Percentiles rank a stretch among this genome's conserved stretches.
Conservation (phyloP, 2,329 filamentous ascomycete species). For the Hirsutella thompsonii region DNA sequence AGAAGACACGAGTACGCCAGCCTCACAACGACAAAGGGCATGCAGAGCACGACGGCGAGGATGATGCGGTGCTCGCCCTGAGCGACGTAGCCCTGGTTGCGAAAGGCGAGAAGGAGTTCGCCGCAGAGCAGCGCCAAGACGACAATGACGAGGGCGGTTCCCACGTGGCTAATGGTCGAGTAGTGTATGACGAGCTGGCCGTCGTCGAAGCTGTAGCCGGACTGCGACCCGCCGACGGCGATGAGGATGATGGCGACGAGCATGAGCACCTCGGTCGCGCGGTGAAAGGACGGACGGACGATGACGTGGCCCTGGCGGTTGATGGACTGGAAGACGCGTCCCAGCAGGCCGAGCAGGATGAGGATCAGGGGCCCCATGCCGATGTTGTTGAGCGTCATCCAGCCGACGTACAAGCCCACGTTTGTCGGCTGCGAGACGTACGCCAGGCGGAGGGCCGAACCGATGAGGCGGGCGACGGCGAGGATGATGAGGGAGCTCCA, state of each 20-base stretch:
- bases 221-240: constrained; percentile 17
- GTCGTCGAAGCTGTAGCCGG: constrained; percentile 9
- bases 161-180: constrained; percentile 13
- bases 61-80: constrained; percentile 43
- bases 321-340: constrained; percentile 31
- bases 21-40: constrained; percentile 20
- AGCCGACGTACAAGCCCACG: constrained; percentile 18
- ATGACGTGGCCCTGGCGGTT: constrained; percentile 21
- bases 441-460: constrained; percentile 30
- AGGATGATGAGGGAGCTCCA: constrained; percentile 49
- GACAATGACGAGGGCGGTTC: constrained; percentile 17
- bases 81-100: constrained; percentile 24
- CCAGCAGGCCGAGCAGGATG: constrained; percentile 19
- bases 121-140: constrained; percentile 27
- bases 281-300: constrained; percentile 16
- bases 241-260: constrained; percentile 23
- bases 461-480: constrained; percentile 43
- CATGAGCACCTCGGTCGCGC: constrained; percentile 27
- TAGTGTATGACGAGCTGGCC: constrained; percentile 14
- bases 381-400: constrained; percentile 17
- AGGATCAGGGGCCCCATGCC: constrained; percentile 34
- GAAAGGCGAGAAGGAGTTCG: constrained; percentile 23
- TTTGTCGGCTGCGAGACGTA: constrained; percentile 37
- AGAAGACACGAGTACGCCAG: constrained; percentile 16
- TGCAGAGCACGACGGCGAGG: constrained; percentile 20